phyloP scores from a whole-genome alignment of 495 filamentous ascomycete genomes.

The Penicillium roqueforti region DNA sequence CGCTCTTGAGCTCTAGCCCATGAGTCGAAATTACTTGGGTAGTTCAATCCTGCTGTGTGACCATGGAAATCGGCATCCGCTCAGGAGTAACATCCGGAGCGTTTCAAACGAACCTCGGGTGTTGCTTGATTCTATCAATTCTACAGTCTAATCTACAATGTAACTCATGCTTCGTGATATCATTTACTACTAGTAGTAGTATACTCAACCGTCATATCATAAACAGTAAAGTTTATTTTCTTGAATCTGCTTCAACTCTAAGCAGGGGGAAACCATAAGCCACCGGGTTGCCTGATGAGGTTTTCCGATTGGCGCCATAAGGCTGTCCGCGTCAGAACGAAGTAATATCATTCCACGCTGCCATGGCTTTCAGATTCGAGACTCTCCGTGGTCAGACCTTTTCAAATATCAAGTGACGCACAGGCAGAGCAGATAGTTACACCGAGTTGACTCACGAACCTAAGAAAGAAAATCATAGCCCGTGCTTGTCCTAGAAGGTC shows the following conservation, averaged over 20 bases:
- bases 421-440: not conserved
- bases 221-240: not conserved
- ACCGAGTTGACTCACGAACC: not conserved
- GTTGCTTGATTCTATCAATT: too few species aligned
- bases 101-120: too few species aligned
- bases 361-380: not conserved
- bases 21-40: too few species aligned
- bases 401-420: constrained; percentile 3
- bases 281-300: not conserved
- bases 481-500: too few species aligned
- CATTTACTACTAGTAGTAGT: too few species aligned
- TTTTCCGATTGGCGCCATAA: constrained; percentile 8
- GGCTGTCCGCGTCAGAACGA: constrained; percentile 2
- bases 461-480: not conserved
- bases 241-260: not conserved
- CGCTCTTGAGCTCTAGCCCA: too few species aligned
- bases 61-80: too few species aligned
- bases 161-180: too few species aligned
- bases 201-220: not conserved
- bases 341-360: constrained; percentile 4
- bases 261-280: not conserved
- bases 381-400: not conserved
- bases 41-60: too few species aligned
- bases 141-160: too few species aligned
- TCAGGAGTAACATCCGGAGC: too few species aligned